Base-by-base conservation (phyloP, 306 rosid genomes). In the Ziziphus jujuba region DNA sequence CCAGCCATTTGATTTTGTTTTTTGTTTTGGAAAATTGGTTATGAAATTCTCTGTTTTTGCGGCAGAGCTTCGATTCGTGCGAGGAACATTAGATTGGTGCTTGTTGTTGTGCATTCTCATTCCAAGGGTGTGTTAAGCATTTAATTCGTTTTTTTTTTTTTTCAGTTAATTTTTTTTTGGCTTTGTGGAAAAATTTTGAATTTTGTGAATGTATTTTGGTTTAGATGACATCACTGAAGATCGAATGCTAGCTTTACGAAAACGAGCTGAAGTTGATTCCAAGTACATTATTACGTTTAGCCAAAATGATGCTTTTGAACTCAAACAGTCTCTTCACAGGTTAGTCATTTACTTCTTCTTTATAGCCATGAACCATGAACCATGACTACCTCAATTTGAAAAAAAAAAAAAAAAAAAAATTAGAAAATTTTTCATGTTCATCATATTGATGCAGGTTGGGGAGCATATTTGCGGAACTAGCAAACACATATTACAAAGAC, bases 261-360 rank as follows among this genome's bases (percentile, higher is more conserved):
- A 93, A 85, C 87, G 97, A 44, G 95, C 97, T 5, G 99, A 93
- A 65, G 78, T 93, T 24, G 99, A 93, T 72, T 72, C 95, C 14
- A 93, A 90, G 68, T 79, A 80, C 60, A 72, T 87, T 28, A 52
- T 90, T 63, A 69, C 75, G 14, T 81, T 93, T 64, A 77, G 81
- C 28, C 92, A 85, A 12, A 82, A 79, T 59, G 87, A 93, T 63
- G 74, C 78, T 31, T 71, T 84, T 11, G 90, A 83, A 51, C 69
- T 88, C 23, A 79, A 80, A 54, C 86, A 61, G 35, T 83, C 96
- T 35, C 83, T 90, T 8, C 69, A 68, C 67, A 91, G 92, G 97
- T 69, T 79, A 57, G 87, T 33, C 2, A 31, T 57, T n/a, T n/a
- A n/a, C 33, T 47, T 61, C 17, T 55, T 54, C 69, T 45, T 55